phyloP scores from a whole-genome alignment of 2,329 filamentous ascomycete species.

The Thielaviopsis populi region DNA sequence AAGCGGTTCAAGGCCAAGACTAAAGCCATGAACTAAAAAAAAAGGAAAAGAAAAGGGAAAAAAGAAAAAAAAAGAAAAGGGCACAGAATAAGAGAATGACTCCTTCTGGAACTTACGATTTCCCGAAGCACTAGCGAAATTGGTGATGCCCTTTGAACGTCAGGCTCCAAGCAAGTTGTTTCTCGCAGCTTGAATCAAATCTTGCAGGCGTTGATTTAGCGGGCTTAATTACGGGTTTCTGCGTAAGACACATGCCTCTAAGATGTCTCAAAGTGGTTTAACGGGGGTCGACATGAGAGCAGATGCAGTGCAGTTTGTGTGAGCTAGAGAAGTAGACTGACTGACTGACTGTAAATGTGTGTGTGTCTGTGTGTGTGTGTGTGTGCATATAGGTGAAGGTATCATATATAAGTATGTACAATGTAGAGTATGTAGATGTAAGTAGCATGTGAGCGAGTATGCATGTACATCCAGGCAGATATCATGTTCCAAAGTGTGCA shows the following conservation, averaged over 20 bases:
- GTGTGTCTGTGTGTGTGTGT: too few species aligned
- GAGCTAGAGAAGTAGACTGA: too few species aligned
- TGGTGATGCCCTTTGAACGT: constrained; percentile 5
- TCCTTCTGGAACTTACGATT: constrained; percentile 1
- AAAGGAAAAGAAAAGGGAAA: background rate
- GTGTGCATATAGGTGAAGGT: too few species aligned
- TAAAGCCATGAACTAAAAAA: background rate
- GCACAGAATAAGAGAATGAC: background rate
- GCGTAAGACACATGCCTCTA: background rate
- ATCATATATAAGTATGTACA: too few species aligned
- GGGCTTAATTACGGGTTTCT: constrained; percentile 5
- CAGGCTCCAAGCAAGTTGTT: background rate
- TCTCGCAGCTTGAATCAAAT: background rate
- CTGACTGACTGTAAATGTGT: too few species aligned
- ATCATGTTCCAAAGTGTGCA: too few species aligned
- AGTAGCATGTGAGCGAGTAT: too few species aligned
- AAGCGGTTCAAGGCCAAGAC: too few species aligned
- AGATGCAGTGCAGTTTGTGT: too few species aligned
- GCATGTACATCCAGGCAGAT: too few species aligned
- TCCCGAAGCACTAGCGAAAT: constrained; percentile 11
- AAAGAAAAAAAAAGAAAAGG: background rate
- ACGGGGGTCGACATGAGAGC: too few species aligned
- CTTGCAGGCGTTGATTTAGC: background rate
- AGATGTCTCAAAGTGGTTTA: background rate
- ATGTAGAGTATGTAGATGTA: too few species aligned